Evolutionary conservation across 208 protist genomes (phyloP), one percentile per base, ranked within the genome.

Genomic region (Trypanosoma cruzi): DNA sequence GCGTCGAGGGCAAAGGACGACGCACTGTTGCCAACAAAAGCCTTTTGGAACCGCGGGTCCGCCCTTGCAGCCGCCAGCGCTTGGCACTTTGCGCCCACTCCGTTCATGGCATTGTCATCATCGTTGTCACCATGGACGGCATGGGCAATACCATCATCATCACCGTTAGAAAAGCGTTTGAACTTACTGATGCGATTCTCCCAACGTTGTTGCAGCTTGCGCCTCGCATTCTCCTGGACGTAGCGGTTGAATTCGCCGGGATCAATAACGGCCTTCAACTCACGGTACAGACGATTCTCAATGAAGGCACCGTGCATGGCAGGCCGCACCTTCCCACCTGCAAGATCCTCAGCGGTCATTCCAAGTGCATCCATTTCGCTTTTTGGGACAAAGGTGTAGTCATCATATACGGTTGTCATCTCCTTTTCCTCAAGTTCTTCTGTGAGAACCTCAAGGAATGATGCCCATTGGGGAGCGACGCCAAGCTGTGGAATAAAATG

Each of bases 221-320:
- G 77, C 78, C 80, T 83, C 16, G 79, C 69, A 64, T 81, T 82
- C 44, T 84, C 88, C 32, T 78, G 73, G 26, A 90, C 53, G 66
- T 93, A 92, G 13, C 67, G 61, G 62, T 98, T 94, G 75, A 98
- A 99, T 11, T 74, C 94, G 31, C 92, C 88, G 6, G 96, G 97
- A 66, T 99, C 78, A 8, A 92, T 81, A 13, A 97, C 85, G 0
- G 95, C 80, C 74, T 86, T 89, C 29, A 95, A 78, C 74, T 95
- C 84, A 32, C 88, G 80, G 58, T 95, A 97, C 11, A 97, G 73
- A 13, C 73, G 71, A 37, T 98, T 96, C 64, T 99, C 97, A 55
- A 99, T 98, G 68, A 98, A 99, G 75, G 92, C 99, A 57, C 98
- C 98, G 80, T 99, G 98, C 97, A 99, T 99, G 68, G 98, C 97